Evolutionary conservation across 2,329 filamentous ascomycete species (phyloP), one percentile per base, ranked within the genome.

Genomic region (Thermothelomyces thermophilus): DNA sequence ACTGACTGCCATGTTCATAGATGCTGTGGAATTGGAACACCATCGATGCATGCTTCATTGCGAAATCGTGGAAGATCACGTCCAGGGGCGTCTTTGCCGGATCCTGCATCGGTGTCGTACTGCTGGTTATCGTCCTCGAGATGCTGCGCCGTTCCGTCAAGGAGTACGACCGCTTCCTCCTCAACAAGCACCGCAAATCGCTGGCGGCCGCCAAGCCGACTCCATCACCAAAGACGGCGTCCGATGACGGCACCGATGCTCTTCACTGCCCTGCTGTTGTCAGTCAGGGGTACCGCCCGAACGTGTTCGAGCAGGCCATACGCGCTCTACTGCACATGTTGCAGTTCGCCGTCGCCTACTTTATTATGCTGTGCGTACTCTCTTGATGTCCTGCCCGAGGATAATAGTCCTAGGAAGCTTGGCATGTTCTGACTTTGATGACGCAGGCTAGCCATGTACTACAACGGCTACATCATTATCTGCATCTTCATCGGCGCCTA

Each of bases 1-100:
- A 16, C 37, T 52, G 14, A 49, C 42, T 13, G 2, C 9, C 11
- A 35, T n/a, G 3, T 7, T 30, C n/a, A 1, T 50, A 87, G 83
- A 90, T 89, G 86, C 71, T 87, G 35, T 88, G 85, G 84, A 90
- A 89, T 66, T 87, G 84, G 83, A 74, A 86, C 65, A 84, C 82
- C 3, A 71, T 86, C 63, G 81, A 86, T 63, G 68, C 82, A 17
- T 88, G 82, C 68, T 91, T 93, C 74, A 76, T 93, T 62, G 70
- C 84, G 20, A 59, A 64, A 7, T 73, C 75, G 19, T 93, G 87
- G 87, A 82, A 82, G 61, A 77, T 91, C 64, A 82, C 71, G 14
- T 84, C 82, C 20, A 69, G 66, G 2, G 82, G 77, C 64, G 84
- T 84, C 76, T 91, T 94, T 63, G 87, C 84, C 41, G 87, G 84